Base-by-base conservation (phyloP, 352 stramenopile genomes). In the Globisporangium nunn region DNA sequence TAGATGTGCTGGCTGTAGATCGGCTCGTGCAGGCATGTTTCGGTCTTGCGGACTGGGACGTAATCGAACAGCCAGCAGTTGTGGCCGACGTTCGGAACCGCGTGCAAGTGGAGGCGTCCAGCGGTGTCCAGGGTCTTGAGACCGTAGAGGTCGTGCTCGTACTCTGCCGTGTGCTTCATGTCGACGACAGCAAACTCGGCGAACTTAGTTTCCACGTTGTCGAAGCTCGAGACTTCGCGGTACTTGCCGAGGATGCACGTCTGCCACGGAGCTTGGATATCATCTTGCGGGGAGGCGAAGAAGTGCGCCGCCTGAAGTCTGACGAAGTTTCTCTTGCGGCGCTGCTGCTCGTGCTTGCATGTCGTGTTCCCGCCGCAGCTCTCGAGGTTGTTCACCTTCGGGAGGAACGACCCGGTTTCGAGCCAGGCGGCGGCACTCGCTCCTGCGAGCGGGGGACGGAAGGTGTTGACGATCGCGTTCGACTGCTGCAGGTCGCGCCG, bases 241-340 rank as follows among this genome's bases (percentile, higher is more conserved):
- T 81, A 82, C 18, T 69, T 63, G 6, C 64, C 68, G 11, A 81
- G 46, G 1, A 70, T 43, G 2, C 57, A 73, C 3, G 40, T 50
- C 52, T 83, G 71, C 64, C 70, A 85, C 5, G 72, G 74, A 17
- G 60, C 61, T n/a, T 66, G 55, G 1, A 67, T 50, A 0, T 53
- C 68, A 53, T 85, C 72, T 10, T 62, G 37, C 0, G 72, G 63
- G 10, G 75, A 82, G 11, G 68, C 70, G 50, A 85, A 82, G 52
- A 72, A 80, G 17, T 82, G 68, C 6, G 66, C 74, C 15, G 62
- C 63, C 28, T 68, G 59, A 33, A 80, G 50, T 48, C 55, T 67
- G 18, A 64, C 50, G 35, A 72, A 74, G 64, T 75, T 70, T 44
- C 45, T 50, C 50, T 65, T 68, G 44, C 65, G 68, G 14, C 63